Percentiles rank a stretch among this genome's conserved stretches.
phyloP scores from a whole-genome alignment of 306 rosid genomes.

The Medicago ruthenica region DNA sequence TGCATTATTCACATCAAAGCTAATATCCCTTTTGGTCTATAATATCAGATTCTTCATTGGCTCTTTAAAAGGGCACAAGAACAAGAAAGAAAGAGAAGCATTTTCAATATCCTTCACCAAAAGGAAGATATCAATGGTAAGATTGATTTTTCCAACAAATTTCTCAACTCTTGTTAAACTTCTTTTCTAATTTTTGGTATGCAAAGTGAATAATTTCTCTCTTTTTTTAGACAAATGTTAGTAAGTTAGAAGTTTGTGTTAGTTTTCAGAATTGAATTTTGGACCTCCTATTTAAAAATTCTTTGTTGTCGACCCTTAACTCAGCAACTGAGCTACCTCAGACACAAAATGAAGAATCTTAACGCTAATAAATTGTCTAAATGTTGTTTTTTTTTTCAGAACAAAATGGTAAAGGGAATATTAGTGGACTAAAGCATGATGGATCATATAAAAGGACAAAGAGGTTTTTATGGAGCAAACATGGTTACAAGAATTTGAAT shows the following conservation, averaged over 20 bases:
- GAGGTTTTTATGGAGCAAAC: conserved; percentile 45
- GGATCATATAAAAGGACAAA: conserved; percentile 44
- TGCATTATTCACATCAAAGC: conserved; percentile 49
- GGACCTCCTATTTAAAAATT: neutral
- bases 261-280: neutral
- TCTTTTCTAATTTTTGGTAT: conserved; percentile 2
- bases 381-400: conserved; percentile 48
- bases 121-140: conserved; percentile 60
- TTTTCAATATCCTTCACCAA: too few relatives aligned
- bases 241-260: neutral
- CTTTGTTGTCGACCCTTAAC: neutral
- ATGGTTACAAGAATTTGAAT: conserved; percentile 53
- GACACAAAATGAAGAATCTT: neutral
- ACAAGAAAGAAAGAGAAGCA: conserved; percentile 47
- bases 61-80: conserved; percentile 54
- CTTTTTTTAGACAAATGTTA: neutral
- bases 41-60: conserved; percentile 65
- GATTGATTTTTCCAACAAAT: conserved; percentile 16
- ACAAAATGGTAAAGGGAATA: conserved; percentile 48
- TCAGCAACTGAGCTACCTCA: neutral
- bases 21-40: conserved; percentile 43
- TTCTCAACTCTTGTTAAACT: neutral
- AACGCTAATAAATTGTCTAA: conserved; percentile 3
- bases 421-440: conserved; percentile 42
- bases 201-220: neutral